Evolutionary conservation across 2,329 filamentous ascomycete species (phyloP).

Genomic region (Penicillium brevicompactum): DNA sequence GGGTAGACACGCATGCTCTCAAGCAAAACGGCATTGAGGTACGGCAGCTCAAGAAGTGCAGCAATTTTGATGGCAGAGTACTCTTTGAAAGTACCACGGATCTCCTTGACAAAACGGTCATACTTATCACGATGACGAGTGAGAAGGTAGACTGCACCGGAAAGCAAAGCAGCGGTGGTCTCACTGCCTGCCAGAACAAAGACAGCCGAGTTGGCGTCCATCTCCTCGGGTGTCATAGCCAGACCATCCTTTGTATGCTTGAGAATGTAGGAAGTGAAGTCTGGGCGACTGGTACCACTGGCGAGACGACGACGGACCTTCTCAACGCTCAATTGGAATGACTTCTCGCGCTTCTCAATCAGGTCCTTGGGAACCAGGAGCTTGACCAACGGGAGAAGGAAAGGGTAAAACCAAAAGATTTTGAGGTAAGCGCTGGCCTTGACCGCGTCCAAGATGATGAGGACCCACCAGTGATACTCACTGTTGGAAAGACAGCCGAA

Average conservation of each 20-base stretch:
- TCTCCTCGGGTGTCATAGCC: conserved; percentile 19
- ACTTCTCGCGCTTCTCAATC: conserved; percentile 13
- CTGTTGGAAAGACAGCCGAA: conserved; percentile 33
- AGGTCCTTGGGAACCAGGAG: conserved; percentile 22
- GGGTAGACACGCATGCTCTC: conserved; percentile 32
- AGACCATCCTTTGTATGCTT: conserved; percentile 19
- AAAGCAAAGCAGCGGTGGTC: conserved; percentile 25
- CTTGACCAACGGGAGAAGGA: conserved; percentile 13
- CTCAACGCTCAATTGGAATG: conserved; percentile 23
- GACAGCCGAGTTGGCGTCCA: conserved; percentile 26
- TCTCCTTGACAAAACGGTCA: conserved; percentile 24
- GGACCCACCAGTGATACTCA: conserved; percentile 34
- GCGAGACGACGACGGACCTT: conserved; percentile 22
- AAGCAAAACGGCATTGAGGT: conserved; percentile 30
- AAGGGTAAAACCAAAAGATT: conserved; percentile 22
- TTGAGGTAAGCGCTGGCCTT: conserved; percentile 26
- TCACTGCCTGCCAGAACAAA: conserved; percentile 29
- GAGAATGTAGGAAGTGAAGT: conserved; percentile 29
- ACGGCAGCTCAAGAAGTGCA: conserved; percentile 17
- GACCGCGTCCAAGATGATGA: conserved; percentile 28
- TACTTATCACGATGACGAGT: conserved; percentile 22
- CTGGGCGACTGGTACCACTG: conserved; percentile 16
- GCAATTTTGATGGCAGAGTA: conserved; percentile 22
- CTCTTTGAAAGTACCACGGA: conserved; percentile 25
- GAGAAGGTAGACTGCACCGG: conserved; percentile 28